phyloP scores from a whole-genome alignment of 2,329 filamentous ascomycete genomes.

The Scortechinia acanthostroma region DNA sequence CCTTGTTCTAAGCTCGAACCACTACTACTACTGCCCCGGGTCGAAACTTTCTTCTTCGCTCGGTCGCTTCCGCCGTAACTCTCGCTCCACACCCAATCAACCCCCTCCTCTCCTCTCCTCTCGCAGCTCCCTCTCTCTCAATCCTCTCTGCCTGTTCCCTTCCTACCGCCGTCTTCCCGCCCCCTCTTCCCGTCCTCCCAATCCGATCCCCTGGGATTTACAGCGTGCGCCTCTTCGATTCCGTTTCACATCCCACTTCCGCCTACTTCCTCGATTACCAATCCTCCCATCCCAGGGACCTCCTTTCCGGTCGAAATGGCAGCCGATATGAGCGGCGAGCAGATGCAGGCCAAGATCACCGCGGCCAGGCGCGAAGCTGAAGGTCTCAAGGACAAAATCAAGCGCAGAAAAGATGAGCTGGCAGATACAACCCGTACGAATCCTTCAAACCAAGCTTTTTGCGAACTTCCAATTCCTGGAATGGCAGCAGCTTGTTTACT shows the following conservation, averaged over 20 bases:
- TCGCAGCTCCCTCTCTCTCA: not conserved
- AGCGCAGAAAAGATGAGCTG: constrained; percentile 99
- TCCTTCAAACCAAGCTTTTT: constrained; percentile 8
- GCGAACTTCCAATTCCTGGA: constrained; percentile 6
- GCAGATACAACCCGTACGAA: constrained; percentile 92
- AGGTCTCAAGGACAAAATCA: constrained; percentile 95
- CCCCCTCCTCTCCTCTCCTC: not conserved
- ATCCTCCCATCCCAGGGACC: not conserved
- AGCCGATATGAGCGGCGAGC: constrained; percentile 58
- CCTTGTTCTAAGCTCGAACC: too few species aligned
- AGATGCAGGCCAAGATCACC: constrained; percentile 88
- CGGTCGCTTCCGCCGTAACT: not conserved
- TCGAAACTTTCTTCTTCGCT: not conserved
- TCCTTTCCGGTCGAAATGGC: not conserved
- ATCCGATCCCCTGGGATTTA: not conserved
- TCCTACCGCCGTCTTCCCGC: not conserved
- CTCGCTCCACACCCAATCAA: not conserved
- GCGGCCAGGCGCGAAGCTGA: constrained; percentile 94
- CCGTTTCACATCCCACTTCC: not conserved
- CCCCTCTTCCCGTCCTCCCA: not conserved
- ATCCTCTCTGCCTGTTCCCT: not conserved
- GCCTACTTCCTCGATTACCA: not conserved
- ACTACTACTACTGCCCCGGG: too few species aligned
- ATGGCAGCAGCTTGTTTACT: too few species aligned
- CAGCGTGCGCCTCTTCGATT: not conserved